Evolutionary conservation across 331 rosid species (phyloP).

Genomic region (Pyrus hybrid): DNA sequence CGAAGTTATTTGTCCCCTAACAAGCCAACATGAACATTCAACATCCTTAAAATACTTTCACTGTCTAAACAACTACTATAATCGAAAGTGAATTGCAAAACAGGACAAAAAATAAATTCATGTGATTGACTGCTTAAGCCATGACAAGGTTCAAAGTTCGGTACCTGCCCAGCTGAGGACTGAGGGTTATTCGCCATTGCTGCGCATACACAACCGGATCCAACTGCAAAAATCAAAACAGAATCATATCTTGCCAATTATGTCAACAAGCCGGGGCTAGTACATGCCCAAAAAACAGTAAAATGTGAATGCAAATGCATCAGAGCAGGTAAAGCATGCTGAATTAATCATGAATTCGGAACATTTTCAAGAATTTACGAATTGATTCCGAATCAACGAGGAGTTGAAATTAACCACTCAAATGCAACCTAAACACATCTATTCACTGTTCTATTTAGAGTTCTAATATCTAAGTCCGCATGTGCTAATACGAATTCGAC

Average conservation of each 20-base stretch:
- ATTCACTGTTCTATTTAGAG: neutral
- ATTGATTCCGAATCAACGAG: too few species aligned
- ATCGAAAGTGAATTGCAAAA: neutral
- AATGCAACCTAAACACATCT: neutral
- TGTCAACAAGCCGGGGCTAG: neutral
- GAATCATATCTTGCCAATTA: neutral
- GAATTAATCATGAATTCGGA: neutral
- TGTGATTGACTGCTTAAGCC: neutral
- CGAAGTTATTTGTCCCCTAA: neutral
- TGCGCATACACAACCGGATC: slow-evolving; percentile 18
- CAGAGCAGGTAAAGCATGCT: neutral
- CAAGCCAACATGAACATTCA: neutral
- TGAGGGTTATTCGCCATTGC: slow-evolving; percentile 70
- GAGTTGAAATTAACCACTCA: too few species aligned
- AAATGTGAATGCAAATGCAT: neutral
- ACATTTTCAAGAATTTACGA: neutral
- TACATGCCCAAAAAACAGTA: neutral
- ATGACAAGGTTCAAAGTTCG: neutral
- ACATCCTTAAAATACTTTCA: neutral
- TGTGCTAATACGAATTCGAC: neutral
- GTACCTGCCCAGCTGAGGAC: slow-evolving; percentile 70
- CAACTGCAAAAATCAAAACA: slow-evolving; percentile 9
- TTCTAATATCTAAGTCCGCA: neutral
- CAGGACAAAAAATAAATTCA: neutral
- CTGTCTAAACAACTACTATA: neutral